Percentiles rank a stretch among this genome's conserved stretches.
Conservation (phyloP, 495 filamentous ascomycete species). For the Corynascus novoguineensis region DNA sequence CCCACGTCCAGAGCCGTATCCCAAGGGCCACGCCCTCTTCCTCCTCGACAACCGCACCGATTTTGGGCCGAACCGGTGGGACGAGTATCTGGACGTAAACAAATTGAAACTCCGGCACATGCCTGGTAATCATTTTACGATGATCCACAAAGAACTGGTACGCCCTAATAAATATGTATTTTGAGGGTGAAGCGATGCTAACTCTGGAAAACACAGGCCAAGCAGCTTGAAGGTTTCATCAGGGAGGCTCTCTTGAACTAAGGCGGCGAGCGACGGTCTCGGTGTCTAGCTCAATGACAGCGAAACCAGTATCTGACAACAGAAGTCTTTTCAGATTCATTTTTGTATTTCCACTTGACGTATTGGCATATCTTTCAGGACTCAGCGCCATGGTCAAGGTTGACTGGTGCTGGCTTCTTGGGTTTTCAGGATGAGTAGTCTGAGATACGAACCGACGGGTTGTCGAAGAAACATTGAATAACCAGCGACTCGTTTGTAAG, state of each 20-base stretch:
- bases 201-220: conserved; percentile 27
- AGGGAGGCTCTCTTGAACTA: background rate
- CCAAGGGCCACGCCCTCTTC: conserved; percentile 71
- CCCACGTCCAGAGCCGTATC: conserved; percentile 62
- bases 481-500: background rate
- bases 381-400: background rate
- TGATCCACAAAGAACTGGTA: conserved; percentile 59
- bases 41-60: conserved; percentile 71
- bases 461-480: background rate
- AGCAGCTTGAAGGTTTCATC: conserved; percentile 27
- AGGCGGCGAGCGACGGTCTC: background rate
- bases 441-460: background rate
- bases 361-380: background rate
- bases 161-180: conserved; percentile 12
- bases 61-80: conserved; percentile 77
- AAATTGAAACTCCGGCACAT: conserved; percentile 60
- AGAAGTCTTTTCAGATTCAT: background rate
- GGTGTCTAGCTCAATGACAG: background rate
- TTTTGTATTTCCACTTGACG: background rate
- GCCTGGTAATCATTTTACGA: conserved; percentile 65
- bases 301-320: background rate
- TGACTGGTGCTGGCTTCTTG: background rate
- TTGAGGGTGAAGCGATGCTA: background rate
- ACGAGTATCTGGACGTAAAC: conserved; percentile 59
- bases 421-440: background rate